Evolutionary conservation across 179 eudicot genomes (phyloP), one percentile per base, ranked within the genome.

Genomic region (Carnegiea gigantea): DNA sequence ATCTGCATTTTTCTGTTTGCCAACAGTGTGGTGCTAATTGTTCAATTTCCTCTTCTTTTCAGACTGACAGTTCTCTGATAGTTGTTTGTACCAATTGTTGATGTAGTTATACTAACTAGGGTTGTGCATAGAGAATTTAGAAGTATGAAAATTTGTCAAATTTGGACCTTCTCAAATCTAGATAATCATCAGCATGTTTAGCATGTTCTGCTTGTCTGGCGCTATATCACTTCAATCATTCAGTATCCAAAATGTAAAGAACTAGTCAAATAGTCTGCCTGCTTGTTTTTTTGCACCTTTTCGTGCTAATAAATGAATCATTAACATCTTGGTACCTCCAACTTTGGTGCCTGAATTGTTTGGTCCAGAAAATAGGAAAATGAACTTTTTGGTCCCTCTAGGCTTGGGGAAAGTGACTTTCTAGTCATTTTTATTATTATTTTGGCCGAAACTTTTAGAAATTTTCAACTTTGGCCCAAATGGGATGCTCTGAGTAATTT

Each of bases 11-110:
- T 73, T 78, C 51, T 49, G 53, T 48, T 18, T 72, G 68, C 36
- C 51, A 23, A 38, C 62, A 24, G 13, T 70, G 33, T 72, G 70
- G 48, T 70, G 75, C 76, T 75, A 14, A 53, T 68, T 68, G 82
- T 20, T 40, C 54, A 67, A 60, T 14, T 72, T 78, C 77, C 53
- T 62, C 23, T 17, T 28, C 24, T 23, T 28, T 17, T 28, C 33
- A 60, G 24, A 33, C 75, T 30, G 44, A 44, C 65, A 43, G 15
- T 72, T 14, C 59, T 71, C 23, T 59, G 46, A 21, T 13, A 40
- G 60, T 24, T 23, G 8, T n/a, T 59, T 15, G 72, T 80, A 73
- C 20, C 57, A 51, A 53, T 53, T 75, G 40, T 26, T 3, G 13
- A 26, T 15, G 53, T 3, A 23, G 7, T 74, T 21, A 4, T 9